These are phyloP conservation scores for Saturnispora zaruensis DNA, from an alignment of 805 yeast species.

Conservation along the genomic window DNA sequence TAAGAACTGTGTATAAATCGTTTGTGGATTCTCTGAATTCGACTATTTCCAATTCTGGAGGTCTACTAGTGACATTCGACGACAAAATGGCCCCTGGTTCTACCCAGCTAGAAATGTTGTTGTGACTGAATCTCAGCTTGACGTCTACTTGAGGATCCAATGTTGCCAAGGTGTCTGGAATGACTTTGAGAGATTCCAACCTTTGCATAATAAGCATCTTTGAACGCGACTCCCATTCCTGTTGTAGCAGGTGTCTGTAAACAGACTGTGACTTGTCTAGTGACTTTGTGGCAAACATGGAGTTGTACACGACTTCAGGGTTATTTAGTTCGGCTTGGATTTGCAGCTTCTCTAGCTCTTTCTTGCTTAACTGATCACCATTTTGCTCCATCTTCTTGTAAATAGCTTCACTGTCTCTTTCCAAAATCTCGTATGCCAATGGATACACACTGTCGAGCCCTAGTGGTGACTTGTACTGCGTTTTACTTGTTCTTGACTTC, in stretches of 20 bases:
- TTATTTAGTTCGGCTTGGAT: slow-evolving; percentile 63
- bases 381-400: slow-evolving; percentile 35
- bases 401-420: slow-evolving; percentile 34
- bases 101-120: slow-evolving; percentile 53
- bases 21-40: slow-evolving; percentile 51
- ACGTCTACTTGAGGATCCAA: slow-evolving; percentile 74
- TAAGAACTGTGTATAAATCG: slow-evolving; percentile 62
- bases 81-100: slow-evolving; percentile 74
- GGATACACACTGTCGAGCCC: slow-evolving; percentile 68
- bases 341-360: slow-evolving; percentile 27
- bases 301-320: slow-evolving; percentile 78
- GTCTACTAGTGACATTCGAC: slow-evolving; percentile 60
- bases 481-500: slow-evolving; percentile 33
- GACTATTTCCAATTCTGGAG: slow-evolving; percentile 71
- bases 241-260: slow-evolving; percentile 58
- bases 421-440: slow-evolving; percentile 51
- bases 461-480: slow-evolving; percentile 56
- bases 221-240: slow-evolving; percentile 64
- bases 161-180: slow-evolving; percentile 93
- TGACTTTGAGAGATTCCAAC: slow-evolving; percentile 71
- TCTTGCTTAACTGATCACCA: slow-evolving; percentile 19
- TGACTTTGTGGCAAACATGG: slow-evolving; percentile 36
- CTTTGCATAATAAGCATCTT: slow-evolving; percentile 86
- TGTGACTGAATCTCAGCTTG: slow-evolving; percentile 59
- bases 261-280: slow-evolving; percentile 70